phyloP scores from a whole-genome alignment of 805 yeast species.

The Maudiozyma bulderi region DNA sequence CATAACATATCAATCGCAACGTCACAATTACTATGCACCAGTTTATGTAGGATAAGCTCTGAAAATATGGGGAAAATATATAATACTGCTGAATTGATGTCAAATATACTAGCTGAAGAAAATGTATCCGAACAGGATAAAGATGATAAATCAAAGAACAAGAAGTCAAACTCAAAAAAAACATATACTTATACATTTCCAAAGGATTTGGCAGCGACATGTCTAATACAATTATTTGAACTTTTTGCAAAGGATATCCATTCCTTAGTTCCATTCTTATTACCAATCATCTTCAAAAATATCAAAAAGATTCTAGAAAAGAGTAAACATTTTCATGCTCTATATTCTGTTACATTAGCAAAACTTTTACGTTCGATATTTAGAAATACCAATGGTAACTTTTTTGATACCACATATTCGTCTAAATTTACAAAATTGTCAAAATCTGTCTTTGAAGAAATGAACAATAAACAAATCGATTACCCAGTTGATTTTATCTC shows the following conservation, averaged over 20 bases:
- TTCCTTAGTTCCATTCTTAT: slow-evolving; percentile 28
- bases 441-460: slow-evolving; percentile 15
- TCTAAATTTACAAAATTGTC: slow-evolving; percentile 21
- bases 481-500: slow-evolving; percentile 22
- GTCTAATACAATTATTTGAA: slow-evolving; percentile 26
- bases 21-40: slow-evolving; percentile 15
- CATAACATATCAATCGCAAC: slow-evolving; percentile 15
- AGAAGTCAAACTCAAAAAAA: slow-evolving; percentile 16
- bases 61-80: slow-evolving; percentile 18
- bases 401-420: slow-evolving; percentile 6
- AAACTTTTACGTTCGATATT: slow-evolving; percentile 16
- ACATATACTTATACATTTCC: slow-evolving; percentile 16
- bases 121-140: slow-evolving; percentile 9
- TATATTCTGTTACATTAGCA: slow-evolving; percentile 20
- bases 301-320: slow-evolving; percentile 28
- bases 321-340: slow-evolving; percentile 25
- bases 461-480: slow-evolving; percentile 14
- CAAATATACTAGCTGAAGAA: slow-evolving; percentile 24
- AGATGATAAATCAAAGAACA: slow-evolving; percentile 5
- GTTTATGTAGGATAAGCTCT: slow-evolving; percentile 8
- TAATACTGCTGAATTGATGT: slow-evolving; percentile 21
- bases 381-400: slow-evolving; percentile 10
- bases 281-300: slow-evolving; percentile 25
- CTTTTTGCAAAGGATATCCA: slow-evolving; percentile 27
- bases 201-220: slow-evolving; percentile 24